Percentiles rank a stretch among this genome's conserved stretches.
Evolutionary conservation across 106 monocot genomes (phyloP).

Genomic region (Dendrobium officinale): DNA sequence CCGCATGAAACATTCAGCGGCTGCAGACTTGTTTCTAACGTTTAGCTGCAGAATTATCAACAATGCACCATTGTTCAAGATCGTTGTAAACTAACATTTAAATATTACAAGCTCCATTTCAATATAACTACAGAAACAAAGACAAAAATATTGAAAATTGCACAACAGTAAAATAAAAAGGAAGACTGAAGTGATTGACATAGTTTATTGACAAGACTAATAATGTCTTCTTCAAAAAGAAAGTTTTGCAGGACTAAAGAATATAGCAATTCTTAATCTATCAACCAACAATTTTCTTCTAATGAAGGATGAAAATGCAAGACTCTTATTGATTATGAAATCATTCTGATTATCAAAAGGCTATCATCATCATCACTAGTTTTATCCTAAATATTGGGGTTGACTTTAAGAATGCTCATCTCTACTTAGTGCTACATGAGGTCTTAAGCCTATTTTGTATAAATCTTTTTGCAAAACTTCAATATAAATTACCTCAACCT

Average conservation of each 20-base stretch:
- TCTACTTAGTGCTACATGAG: neutral
- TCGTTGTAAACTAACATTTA: neutral
- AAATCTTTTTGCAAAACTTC: too few species aligned
- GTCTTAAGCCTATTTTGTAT: neutral
- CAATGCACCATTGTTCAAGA: neutral
- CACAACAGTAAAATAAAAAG: neutral
- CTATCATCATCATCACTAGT: too few species aligned
- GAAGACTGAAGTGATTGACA: neutral
- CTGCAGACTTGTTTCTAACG: slow-evolving; percentile 91
- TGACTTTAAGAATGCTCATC: too few species aligned
- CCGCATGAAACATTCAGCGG: slow-evolving; percentile 80
- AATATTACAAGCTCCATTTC: neutral
- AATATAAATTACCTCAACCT: too few species aligned
- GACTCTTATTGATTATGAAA: too few species aligned
- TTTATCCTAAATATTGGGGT: too few species aligned
- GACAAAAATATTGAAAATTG: neutral
- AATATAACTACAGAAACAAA: neutral
- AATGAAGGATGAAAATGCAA: too few species aligned
- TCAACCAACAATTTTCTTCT: neutral
- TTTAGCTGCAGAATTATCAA: slow-evolving; percentile 58
- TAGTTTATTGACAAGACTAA: neutral
- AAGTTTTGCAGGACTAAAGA: neutral
- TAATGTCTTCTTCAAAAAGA: neutral
- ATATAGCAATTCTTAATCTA: neutral
- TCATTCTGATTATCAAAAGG: too few species aligned